Conservation (phyloP, 116 monocot species). For the Thalassia testudinum region DNA sequence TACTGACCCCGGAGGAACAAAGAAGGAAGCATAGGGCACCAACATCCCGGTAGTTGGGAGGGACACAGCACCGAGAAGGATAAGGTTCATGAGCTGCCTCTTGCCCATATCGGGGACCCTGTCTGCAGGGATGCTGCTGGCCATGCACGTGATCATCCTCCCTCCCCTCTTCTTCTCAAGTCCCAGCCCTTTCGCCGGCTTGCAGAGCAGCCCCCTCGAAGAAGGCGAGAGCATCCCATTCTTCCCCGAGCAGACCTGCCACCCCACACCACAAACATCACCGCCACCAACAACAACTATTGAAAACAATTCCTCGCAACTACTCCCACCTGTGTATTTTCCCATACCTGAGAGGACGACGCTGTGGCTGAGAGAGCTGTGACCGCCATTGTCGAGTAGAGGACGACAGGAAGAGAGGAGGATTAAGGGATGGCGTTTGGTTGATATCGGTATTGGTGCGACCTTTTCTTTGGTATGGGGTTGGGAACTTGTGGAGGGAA, state of each 20-base stretch:
- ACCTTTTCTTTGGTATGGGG: too few species aligned
- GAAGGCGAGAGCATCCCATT: conserved; percentile 51
- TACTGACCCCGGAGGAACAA: conserved; percentile 55
- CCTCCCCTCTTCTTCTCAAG: conserved; percentile 20
- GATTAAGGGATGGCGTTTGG: background rate
- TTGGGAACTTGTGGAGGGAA: background rate
- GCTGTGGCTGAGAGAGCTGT: conserved; percentile 40
- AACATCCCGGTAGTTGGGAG: conserved; percentile 58
- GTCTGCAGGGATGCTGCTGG: conserved; percentile 66
- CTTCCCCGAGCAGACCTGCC: conserved; percentile 37
- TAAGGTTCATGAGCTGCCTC: conserved; percentile 65
- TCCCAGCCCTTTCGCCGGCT: conserved; percentile 39
- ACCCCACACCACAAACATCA: background rate
- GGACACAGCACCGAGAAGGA: conserved; percentile 56
- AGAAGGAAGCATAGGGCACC: conserved; percentile 61
- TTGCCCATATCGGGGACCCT: conserved; percentile 89
- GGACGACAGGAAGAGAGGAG: background rate
- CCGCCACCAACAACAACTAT: background rate
- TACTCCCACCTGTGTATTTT: background rate
- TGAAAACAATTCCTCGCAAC: background rate
- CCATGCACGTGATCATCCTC: conserved; percentile 48
- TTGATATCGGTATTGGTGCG: background rate
- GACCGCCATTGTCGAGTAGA: conserved; percentile 24
- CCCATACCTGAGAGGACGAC: conserved; percentile 33
- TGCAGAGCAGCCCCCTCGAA: conserved; percentile 26